These are phyloP conservation scores for Flaveria robusta DNA, from an alignment of 129 eudicot species.

Conservation along the genomic window DNA sequence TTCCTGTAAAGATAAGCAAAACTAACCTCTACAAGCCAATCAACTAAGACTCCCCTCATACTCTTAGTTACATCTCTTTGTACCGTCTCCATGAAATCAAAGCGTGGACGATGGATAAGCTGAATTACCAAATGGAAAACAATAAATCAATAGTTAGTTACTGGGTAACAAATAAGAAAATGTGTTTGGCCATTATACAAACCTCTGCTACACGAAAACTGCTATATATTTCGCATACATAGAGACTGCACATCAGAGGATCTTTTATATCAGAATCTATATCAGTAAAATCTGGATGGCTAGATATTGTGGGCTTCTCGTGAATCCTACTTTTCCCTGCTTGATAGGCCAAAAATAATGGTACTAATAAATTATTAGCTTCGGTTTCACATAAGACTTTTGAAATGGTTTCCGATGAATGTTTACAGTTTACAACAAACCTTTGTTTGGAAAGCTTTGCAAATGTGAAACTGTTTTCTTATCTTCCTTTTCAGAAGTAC, in stretches of 20 bases:
- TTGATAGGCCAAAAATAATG: conserved; percentile 14
- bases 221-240: conserved; percentile 62
- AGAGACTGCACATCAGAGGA: conserved; percentile 65
- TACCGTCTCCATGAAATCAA: conserved; percentile 58
- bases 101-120: conserved; percentile 51
- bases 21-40: conserved; percentile 91
- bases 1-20: not conserved
- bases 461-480: conserved; percentile 25
- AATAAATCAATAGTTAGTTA: conserved; percentile 7
- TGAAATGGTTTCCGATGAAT: not conserved
- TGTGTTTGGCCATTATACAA: conserved; percentile 25
- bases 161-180: conserved; percentile 12
- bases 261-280: conserved; percentile 67
- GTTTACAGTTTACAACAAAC: conserved; percentile 32
- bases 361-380: not conserved
- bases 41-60: conserved; percentile 78
- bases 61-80: conserved; percentile 67
- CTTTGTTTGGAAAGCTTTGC: conserved; percentile 40
- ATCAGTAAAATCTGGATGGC: conserved; percentile 38
- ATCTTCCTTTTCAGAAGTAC: conserved; percentile 17
- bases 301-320: conserved; percentile 24
- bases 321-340: conserved; percentile 30
- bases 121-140: conserved; percentile 33
- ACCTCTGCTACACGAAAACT: conserved; percentile 74
- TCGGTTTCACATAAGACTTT: not conserved